A percentile compares a stretch with the other conserved stretches of the same genome.
These are phyloP conservation scores for Colletotrichum sp. DNA, from an alignment of 2,329 filamentous ascomycete genomes.

Conservation along the genomic window DNA sequence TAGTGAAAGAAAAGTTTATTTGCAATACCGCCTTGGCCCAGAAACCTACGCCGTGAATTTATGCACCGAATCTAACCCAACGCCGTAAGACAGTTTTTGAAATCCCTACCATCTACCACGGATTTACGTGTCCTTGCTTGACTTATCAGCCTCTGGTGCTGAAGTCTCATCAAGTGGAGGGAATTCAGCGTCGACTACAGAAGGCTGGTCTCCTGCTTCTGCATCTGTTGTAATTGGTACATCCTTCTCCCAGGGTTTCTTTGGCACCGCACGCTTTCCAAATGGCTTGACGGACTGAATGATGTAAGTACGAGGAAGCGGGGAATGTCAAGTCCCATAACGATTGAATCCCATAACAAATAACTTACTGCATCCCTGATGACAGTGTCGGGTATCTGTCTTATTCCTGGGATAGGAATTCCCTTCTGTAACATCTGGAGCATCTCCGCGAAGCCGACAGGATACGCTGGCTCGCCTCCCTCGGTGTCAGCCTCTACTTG, in stretches of 20 bases:
- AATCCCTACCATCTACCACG: background rate
- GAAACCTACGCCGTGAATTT: background rate
- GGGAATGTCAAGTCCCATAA: background rate
- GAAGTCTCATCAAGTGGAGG: constrained; percentile 31
- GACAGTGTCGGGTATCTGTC: constrained; percentile 83
- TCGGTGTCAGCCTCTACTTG: constrained; percentile 23
- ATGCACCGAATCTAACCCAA: background rate
- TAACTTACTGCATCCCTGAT: constrained; percentile 69
- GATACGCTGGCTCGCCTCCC: constrained; percentile 70
- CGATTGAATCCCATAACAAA: background rate
- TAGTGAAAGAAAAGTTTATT: background rate
- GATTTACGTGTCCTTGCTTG: background rate
- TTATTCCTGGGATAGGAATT: constrained; percentile 84
- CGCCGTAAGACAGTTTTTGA: background rate
- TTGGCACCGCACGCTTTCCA: constrained; percentile 51
- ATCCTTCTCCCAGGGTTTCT: constrained; percentile 81
- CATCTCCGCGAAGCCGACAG: constrained; percentile 83
- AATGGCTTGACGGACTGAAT: constrained; percentile 52
- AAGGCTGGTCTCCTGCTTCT: background rate
- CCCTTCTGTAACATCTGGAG: constrained; percentile 84
- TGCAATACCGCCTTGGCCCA: background rate
- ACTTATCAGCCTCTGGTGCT: background rate
- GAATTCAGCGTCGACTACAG: constrained; percentile 39
- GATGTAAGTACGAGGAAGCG: background rate
- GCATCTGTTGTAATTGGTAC: background rate